Evolutionary conservation across 768 basidiomycete genomes (phyloP), one percentile per base, ranked within the genome.

Genomic region (Fistulinella prunicolor): DNA sequence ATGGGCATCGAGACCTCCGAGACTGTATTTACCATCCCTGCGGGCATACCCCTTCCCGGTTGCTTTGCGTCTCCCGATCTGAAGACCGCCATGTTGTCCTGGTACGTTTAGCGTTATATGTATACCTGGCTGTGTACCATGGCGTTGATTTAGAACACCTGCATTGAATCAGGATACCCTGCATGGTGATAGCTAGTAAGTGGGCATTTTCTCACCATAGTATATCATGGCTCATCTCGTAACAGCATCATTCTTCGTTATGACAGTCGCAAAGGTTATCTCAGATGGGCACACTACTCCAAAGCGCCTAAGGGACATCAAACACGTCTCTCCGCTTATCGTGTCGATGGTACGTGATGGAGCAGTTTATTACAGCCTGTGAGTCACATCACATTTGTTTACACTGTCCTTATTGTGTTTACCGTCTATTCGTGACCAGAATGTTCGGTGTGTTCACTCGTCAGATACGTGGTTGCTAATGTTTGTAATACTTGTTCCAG

Each of bases 181-280:
- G 42, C 28, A 44, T 49, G 42, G 36, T 38, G 17, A 37, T 49
- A 37, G 48, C 48, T 16, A 49, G 48, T 49, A 38, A 49, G 47
- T 4, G 19, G 4, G 3, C 19, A 20, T n/a, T 32, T 14, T 32
- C 30, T 23, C 14, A n/a, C 5, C n/a, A 36, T 10, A 17, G 23
- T 3, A 17, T 32, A 26, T 17, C 9, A 38, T 7, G 13, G 20
- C 21, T 22, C 14, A 23, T 5, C 22, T 3, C 19, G 13, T 30
- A n/a, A 22, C 19, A 44, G 48, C 48, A 10, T 37, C 48, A 3
- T 44, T 49, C 42, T 44, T 49, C 23, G 24, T 8, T 3, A 44
- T 44, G 48, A 44, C 48, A 20, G 12, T 49, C 16, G 48, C 29
- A 16, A 49, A 32, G 22, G 29, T 38, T 14, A 2, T 39, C 32